Evolutionary conservation across 2,329 filamentous ascomycete genomes (phyloP), one percentile per base, ranked within the genome.

Genomic region (Waltergamsia citrina): DNA sequence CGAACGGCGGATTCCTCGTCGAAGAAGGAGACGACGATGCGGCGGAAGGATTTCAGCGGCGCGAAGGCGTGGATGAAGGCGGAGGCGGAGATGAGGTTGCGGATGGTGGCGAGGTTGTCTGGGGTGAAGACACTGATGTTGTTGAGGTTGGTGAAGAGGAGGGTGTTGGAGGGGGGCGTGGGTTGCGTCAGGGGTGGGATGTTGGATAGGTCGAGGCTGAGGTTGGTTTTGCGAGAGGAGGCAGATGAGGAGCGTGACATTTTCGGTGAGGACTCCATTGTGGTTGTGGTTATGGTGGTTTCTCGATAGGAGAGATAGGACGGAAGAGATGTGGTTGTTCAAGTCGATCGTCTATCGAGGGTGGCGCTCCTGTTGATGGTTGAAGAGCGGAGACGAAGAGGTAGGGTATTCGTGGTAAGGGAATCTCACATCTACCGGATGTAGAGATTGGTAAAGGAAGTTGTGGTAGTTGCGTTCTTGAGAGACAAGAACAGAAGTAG

Each of bases 121-220:
- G 81, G 67, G 38, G 74, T 67, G 68, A 90, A 92, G 62, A 86
- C 78, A 49, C 81, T 77, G 38, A 69, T 61, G 43, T 85, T 74
- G 50, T 78, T 64, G 39, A 92, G 74, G 62, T 86, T 86, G 48
- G 85, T 92, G 52, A 92, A 81, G 50, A 92, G 75, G 37, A 92
- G 77, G 1, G 85, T 92, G 65, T 92, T 92, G 44, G 81, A 83
- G 6, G 83, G 81, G 35, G 79, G 74, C 18, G 82, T 78, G n/a
- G 84, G 83, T 51, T 76, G 71, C 27, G 67, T 65, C 36, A 85
- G 67, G 23, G 81, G 72, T 32, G 85, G 83, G 27, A 90, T 62
- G 50, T 68, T 72, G 41, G 81, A 81, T 29, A 90, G 72, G 52
- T 90, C 84, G 49, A 92, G 71, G 16, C 76, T 79, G 37, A 86